Evolutionary conservation across 2,329 filamentous ascomycete genomes (phyloP), one percentile per base, ranked within the genome.

Genomic region (Lizonia empirigonia): DNA sequence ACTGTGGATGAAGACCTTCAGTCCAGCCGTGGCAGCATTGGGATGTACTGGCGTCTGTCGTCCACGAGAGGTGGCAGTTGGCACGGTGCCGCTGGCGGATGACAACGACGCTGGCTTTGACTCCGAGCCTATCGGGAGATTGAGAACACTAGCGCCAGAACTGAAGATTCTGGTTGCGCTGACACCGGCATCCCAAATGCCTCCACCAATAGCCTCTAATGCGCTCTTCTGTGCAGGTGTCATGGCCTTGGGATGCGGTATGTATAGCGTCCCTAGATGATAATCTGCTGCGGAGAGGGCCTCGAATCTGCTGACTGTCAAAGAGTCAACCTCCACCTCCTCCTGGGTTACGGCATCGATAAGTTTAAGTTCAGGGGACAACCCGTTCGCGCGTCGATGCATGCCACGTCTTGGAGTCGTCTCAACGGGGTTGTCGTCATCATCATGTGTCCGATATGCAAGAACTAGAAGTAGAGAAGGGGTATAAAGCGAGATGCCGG

Each of bases 401-500:
- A 87, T 80, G 42, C 88, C 88, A 23, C 86, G 84, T 12, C 82
- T 79, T 7, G 86, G 84, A 45, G 84, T 84, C 52, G 81, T 84
- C 18, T 79, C 76, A 5, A 74, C 76, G 26, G 71, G 81, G 8
- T 86, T 82, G 12, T 86, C 82, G n/a, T 88, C 82, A 7, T 86
- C 80, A 36, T 91, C 89, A 29, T 87, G 84, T 54, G 87, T 87
- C 66, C 91, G 86, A 76, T 95, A 97, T 69, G 92, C 92, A 76
- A 99, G 87, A 66, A 97, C 88, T 65, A 96, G 84, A 74, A 99
- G 82, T 62, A 96, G 81, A 69, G 85, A 94, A 70, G 91, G 90
- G 70, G 91, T 96, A 85, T 97, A 97, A 75, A 99, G 82, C 59
- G 93, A 95, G 74, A 99, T 88, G 67, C 94, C 94, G 71, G 94